A percentile compares a stretch with the other conserved stretches of the same genome.
These are phyloP conservation scores for Cordyceps farinosa DNA, from an alignment of 2,329 filamentous ascomycete genomes.

Conservation along the genomic window DNA sequence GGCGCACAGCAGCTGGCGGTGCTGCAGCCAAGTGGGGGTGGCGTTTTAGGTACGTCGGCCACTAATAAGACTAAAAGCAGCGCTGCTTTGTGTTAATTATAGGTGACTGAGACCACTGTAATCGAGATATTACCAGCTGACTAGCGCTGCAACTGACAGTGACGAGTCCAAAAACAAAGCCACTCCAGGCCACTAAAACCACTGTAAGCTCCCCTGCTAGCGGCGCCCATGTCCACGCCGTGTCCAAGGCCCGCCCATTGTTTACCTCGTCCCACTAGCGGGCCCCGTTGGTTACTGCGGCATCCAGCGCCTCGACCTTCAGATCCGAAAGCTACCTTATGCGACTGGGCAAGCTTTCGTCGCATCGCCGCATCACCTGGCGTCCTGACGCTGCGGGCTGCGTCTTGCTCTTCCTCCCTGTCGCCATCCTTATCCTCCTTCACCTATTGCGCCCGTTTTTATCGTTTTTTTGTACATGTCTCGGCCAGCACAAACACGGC, in stretches of 20 bases:
- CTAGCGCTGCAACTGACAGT: neutral
- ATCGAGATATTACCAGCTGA: neutral
- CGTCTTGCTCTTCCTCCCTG: neutral
- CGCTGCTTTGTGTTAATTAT: too few relatives aligned
- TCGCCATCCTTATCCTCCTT: neutral
- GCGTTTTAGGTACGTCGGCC: neutral
- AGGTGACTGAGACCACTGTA: constrained; percentile 4
- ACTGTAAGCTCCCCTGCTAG: neutral
- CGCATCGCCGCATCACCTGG: constrained; percentile 13
- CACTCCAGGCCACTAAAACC: neutral
- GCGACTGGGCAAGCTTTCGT: constrained; percentile 8
- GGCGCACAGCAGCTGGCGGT: neutral
- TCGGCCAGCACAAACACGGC: neutral
- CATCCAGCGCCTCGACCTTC: constrained; percentile 17
- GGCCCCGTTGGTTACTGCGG: constrained; percentile 20
- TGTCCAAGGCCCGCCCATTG: neutral
- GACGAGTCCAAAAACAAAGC: neutral
- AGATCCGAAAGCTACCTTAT: neutral
- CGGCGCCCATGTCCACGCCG: neutral
- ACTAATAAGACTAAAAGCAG: neutral
- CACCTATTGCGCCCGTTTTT: neutral
- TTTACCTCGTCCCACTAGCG: constrained; percentile 10
- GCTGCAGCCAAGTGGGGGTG: constrained; percentile 5
- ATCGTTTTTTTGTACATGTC: neutral
- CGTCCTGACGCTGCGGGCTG: neutral